Evolutionary conservation across 345 rosid genomes (phyloP), one percentile per base, ranked within the genome.

Genomic region (Euphorbia tirucalli): DNA sequence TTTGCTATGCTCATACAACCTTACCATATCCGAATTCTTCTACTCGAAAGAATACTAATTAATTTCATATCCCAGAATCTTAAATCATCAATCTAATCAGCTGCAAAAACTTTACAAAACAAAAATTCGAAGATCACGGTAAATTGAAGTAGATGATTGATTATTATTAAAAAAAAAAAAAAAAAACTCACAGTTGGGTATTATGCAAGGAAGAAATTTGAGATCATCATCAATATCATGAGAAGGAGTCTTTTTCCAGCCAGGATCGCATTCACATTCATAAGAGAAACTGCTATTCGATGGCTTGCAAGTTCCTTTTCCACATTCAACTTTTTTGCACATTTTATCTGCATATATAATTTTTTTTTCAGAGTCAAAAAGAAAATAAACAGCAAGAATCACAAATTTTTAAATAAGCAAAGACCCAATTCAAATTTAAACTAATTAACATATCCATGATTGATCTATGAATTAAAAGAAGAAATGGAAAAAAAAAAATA

Each of bases 161-260:
- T 41, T 10, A 41, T 41, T 41, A 41, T 41, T 0, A 16, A 22
- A 19, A 37, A n/a, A 41, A 77, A 32, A 60, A 46, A 74, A 61
- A 79, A 74, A 28, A 74, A 72, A 21, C 71, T 81, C 74, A 93
- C 98, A 93, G 75, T 91, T 86, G 58, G 97, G 97, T 32, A 80
- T 64, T 74, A 89, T 68, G 85, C 98, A 93, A 58, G 97, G 98
- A 69, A 93, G 97, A 80, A 93, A 89, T 66, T 80, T 84, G 91
- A 77, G 77, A 55, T 71, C 1, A 60, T 54, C 59, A 76, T 79
- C 80, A 5, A 21, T 28, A 14, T 61, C 58, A 14, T 61, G 54
- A 25, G 77, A 60, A 58, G 44, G 49, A 74, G 80, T 72, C 76
- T 78, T 91, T 78, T 73, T 91, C 98, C 98, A 93, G 18, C 97